Evolutionary conservation across 2,329 filamentous ascomycete species (phyloP).

Genomic region (Aureobasidium pullulans): DNA sequence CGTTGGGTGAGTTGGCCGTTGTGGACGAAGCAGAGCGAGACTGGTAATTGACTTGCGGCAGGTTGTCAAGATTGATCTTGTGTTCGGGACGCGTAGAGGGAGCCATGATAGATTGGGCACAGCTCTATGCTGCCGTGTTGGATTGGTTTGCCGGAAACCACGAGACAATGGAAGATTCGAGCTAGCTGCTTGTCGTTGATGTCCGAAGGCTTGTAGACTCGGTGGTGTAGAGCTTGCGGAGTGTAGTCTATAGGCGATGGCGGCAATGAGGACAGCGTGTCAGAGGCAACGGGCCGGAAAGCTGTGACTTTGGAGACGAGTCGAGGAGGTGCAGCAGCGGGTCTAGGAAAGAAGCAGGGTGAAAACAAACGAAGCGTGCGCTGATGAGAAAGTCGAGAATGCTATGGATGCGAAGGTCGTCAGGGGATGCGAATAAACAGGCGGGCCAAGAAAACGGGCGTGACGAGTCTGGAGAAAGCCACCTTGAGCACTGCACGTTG

Average conservation of each 20-base stretch:
- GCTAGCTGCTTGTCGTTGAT: constrained; percentile 7
- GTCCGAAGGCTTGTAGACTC: neutral
- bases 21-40: constrained; percentile 72
- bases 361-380: neutral
- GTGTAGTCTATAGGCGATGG: neutral
- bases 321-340: neutral
- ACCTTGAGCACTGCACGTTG: neutral
- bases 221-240: neutral
- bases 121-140: neutral
- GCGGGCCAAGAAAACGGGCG: constrained; percentile 10
- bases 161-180: neutral
- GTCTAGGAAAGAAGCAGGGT: neutral
- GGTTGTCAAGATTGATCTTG: constrained; percentile 77
- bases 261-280: constrained; percentile 9
- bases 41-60: constrained; percentile 60
- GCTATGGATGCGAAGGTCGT: constrained; percentile 7
- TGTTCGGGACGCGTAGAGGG: constrained; percentile 69
- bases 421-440: neutral
- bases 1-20: constrained; percentile 71
- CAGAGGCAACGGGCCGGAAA: neutral
- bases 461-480: constrained; percentile 5
- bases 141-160: constrained; percentile 10
- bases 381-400: constrained; percentile 1
- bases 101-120: constrained; percentile 61
- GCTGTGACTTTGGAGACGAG: neutral